Conservation (phyloP, 352 stramenopile species). For the Globisporangium uncinulatum region DNA sequence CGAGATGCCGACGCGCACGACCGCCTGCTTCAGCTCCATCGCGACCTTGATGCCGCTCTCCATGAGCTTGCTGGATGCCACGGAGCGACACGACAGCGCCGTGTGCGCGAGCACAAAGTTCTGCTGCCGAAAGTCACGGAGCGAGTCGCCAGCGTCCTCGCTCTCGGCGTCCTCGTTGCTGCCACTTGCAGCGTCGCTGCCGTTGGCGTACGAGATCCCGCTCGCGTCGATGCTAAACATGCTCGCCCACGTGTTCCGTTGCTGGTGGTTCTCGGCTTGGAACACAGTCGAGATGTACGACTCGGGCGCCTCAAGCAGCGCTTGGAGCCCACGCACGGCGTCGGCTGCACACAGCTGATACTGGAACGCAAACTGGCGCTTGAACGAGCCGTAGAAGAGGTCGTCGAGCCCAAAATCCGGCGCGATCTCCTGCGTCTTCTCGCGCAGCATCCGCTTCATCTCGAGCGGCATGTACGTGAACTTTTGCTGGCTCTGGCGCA, state of each 20-base stretch:
- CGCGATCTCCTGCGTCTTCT: conserved; percentile 90
- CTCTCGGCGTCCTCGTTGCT: conserved; percentile 13
- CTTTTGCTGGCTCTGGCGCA: conserved; percentile 95
- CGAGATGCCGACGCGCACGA: conserved; percentile 91
- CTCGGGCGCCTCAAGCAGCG: conserved; percentile 89
- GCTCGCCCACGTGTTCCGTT: conserved; percentile 34
- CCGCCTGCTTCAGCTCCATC: conserved; percentile 93
- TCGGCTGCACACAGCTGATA: conserved; percentile 94
- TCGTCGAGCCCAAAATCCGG: conserved; percentile 94
- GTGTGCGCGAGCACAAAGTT: conserved; percentile 79
- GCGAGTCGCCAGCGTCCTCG: conserved; percentile 21
- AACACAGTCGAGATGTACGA: conserved; percentile 63
- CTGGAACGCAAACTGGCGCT: conserved; percentile 92
- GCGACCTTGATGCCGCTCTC: conserved; percentile 92
- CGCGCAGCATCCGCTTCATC: conserved; percentile 89
- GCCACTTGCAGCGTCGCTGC: no score
- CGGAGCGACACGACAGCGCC: conserved; percentile 59
- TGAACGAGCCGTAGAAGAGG: conserved; percentile 95
- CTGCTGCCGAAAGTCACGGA: conserved; percentile 63
- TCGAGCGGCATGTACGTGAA: conserved; percentile 93
- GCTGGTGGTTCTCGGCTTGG: conserved; percentile 53
- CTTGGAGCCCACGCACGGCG: conserved; percentile 92
- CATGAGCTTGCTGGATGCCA: conserved; percentile 76
- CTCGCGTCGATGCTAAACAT: conserved; percentile 35
- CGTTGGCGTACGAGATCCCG: conserved; percentile 17